Base-by-base conservation (phyloP, 208 protist species). In the Leishmania guyanensis region DNA sequence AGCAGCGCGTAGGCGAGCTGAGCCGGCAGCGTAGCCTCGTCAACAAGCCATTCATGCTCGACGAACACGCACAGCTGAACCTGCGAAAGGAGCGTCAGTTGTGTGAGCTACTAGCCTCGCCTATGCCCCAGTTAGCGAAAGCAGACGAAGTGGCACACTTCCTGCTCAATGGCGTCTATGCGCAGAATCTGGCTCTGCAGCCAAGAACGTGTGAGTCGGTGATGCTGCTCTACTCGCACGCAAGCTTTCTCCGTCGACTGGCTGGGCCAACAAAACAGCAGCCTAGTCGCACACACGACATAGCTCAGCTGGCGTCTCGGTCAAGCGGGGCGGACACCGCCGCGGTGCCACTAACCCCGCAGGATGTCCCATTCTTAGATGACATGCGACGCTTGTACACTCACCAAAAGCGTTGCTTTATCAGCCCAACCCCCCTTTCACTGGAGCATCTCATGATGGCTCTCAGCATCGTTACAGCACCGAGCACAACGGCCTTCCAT, bases 371-470 rank as follows among this genome's bases (percentile, higher is more conserved):
- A 2, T 92, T 94, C 78, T 74, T 97, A 14, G 29, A 74, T 22
- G 86, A 89, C 14, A 95, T 97, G 93, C 87, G 88, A 2, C 82
- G 70, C n/a, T 81, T 97, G 39, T 98, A 98, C 83, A 65, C 83
- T 39, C 88, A 95, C 69, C 80, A 90, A 43, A 94, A 95, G 60
- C 69, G 76, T 29, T 88, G 71, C 69, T 95, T 95, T 69, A 81
- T 89, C 22, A 82, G 91, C 1, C 95, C 93, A 9, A 97, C 93
- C 6, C 81, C 95, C 33, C 83, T 93, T 29, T 68, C 88, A 60
- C 48, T 95, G 71, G 93, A 98, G 84, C 89, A 89, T 29, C 72
- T 97, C 51, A 98, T 98, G 95, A 82, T 83, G 14, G 85, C 93
- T 10, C 78, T 96, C 26, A 85, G 84, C 70, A 84, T 86, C 14